phyloP scores from a whole-genome alignment of 2,329 filamentous ascomycete species.

The Cladophialophora immunda region DNA sequence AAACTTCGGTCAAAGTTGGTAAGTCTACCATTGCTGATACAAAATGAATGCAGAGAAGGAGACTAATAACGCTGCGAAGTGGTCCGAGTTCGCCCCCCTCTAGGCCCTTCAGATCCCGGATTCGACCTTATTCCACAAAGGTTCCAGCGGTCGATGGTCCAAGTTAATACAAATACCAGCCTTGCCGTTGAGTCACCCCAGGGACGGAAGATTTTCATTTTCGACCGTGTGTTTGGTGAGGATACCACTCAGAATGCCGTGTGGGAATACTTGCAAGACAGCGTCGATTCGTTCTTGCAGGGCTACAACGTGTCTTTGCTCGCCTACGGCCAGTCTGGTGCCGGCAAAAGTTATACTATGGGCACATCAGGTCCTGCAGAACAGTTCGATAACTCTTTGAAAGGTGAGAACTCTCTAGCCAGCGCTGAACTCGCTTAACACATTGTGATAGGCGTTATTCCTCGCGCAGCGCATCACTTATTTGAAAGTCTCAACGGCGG shows the following conservation, averaged over 20 bases:
- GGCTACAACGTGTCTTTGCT: conserved; percentile 98
- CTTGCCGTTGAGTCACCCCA: conserved; percentile 89
- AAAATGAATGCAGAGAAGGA: neutral
- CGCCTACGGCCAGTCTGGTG: conserved; percentile 96
- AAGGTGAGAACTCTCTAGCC: conserved; percentile 68
- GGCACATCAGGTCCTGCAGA: conserved; percentile 88
- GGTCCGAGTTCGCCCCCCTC: conserved; percentile 88
- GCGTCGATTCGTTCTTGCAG: conserved; percentile 86
- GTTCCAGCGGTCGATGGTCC: conserved; percentile 91
- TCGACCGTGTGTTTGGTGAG: conserved; percentile 91
- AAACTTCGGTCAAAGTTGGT: conserved; percentile 97
- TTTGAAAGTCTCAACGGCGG: conserved; percentile 83
- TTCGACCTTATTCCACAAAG: conserved; percentile 95
- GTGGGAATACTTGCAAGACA: conserved; percentile 93
- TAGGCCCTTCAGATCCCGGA: conserved; percentile 84
- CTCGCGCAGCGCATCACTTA: conserved; percentile 82
- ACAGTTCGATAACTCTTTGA: conserved; percentile 72
- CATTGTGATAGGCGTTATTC: conserved; percentile 80
- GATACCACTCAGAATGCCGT: conserved; percentile 86
- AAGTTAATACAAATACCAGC: conserved; percentile 84
- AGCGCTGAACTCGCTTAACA: neutral
- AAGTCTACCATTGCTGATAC: conserved; percentile 51
- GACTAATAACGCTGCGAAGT: conserved; percentile 60
- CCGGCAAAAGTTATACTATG: conserved; percentile 99
- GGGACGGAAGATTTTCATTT: conserved; percentile 93